Base-by-base conservation (phyloP, 768 basidiomycete species). In the Suillus spraguei region DNA sequence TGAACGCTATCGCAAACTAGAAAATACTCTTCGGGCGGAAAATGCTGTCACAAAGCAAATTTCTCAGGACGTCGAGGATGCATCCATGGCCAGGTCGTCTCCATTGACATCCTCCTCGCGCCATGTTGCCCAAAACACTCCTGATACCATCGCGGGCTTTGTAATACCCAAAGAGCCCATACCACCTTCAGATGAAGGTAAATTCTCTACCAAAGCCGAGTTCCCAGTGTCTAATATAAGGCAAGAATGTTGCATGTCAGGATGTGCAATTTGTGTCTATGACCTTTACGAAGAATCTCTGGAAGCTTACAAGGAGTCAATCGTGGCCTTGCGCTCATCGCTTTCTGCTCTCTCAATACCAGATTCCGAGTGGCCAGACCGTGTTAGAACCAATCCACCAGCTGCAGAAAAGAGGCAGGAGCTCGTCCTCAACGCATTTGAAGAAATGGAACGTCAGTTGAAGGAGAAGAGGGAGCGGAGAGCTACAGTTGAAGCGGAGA, bases 161-260 rank as follows among this genome's bases (percentile, higher is more conserved):
- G 50, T 59, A 33, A 76, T 94, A 65, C 90, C 92, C 3, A 77
- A 83, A 65, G 76, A 83, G 63, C 92, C 92, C 0, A 80, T 74
- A 50, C 80, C 83, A 2, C 92, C 91, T 3, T 82, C 80, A 60
- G 79, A 86, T 54, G 91, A 93, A 71, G 91, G 91, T 89, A 65
- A 32, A 83, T 64, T 2, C 5, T 64, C 11, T 38, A 28, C 49
- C 58, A 33, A 16, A 35, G 9, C n/a, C 3, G 22, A 44, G 5
- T 35, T 59, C 28, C 62, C 20, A 41, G n/a, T 28, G 50, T 36
- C 38, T 60, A 50, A 44, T 44, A 44, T 24, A 46, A 20, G 60
- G 16, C 11, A 67, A 95, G 94, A 95, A 75, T 95, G 94, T 74
- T 97, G 94, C 79, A 96, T 96, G 94, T 94, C 93, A 3, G 92